These are phyloP conservation scores for Penicillium argentinense DNA, from an alignment of 495 filamentous ascomycete species.

Conservation along the genomic window DNA sequence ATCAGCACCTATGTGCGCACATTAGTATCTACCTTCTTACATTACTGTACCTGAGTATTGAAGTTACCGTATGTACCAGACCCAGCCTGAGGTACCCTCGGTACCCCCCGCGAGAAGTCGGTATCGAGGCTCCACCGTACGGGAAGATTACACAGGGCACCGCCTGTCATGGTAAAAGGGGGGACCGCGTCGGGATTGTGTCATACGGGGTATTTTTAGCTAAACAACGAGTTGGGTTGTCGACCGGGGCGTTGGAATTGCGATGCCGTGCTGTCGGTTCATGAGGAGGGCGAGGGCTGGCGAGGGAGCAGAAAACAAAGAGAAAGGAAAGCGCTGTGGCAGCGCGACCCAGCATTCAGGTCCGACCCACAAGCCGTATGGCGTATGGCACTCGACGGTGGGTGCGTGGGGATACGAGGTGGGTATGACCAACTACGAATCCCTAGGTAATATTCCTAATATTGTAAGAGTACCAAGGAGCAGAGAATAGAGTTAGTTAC, in stretches of 20 bases:
- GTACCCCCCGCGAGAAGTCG: not conserved
- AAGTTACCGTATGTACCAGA: too few species aligned
- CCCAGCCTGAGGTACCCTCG: not conserved
- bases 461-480: too few species aligned
- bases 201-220: conserved; percentile 20
- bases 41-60: too few species aligned
- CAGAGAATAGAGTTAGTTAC: conserved; percentile 19
- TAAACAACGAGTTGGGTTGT: too few species aligned
- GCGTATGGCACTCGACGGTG: not conserved
- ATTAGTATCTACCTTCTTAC: too few species aligned
- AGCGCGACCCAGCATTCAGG: not conserved
- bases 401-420: conserved; percentile 28
- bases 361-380: not conserved
- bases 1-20: too few species aligned
- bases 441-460: too few species aligned
- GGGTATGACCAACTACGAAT: conserved; percentile 1
- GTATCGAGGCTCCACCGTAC: conserved; percentile 4
- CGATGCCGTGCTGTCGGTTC: too few species aligned
- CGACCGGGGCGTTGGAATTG: too few species aligned
- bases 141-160: conserved; percentile 13
- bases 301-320: too few species aligned
- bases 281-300: too few species aligned
- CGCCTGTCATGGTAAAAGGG: conserved; percentile 15
- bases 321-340: too few species aligned
- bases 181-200: conserved; percentile 18